Evolutionary conservation across 2,329 filamentous ascomycete genomes (phyloP).

Genomic region (Stagonosporopsis rhizophila): DNA sequence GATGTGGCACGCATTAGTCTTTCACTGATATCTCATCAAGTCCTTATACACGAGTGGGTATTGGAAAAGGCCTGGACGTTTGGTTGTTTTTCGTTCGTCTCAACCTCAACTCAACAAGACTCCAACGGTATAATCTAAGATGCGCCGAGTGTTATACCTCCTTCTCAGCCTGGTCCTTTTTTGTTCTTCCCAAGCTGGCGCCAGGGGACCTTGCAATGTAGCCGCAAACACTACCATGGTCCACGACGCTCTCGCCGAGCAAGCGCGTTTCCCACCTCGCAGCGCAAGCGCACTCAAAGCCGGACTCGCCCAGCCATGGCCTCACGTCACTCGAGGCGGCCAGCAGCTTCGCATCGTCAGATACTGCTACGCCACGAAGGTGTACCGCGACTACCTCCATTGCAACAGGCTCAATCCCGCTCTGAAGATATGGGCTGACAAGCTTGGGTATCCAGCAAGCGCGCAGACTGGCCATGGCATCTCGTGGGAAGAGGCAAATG

Average conservation of each 20-base stretch:
- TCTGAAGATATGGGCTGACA: neutral
- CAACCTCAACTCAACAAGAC: too few relatives aligned
- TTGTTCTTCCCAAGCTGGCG: neutral
- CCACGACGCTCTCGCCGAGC: neutral
- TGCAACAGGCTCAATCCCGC: neutral
- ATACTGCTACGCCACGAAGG: conserved; percentile 1
- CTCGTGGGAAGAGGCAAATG: neutral
- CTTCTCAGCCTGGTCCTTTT: neutral
- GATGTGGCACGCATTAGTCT: too few relatives aligned
- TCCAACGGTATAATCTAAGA: neutral
- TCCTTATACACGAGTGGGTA: too few relatives aligned
- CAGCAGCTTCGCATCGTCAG: neutral
- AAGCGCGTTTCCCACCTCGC: neutral
- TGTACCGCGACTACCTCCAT: neutral
- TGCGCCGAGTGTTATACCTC: neutral
- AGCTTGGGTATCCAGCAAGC: neutral
- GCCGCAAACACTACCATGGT: neutral
- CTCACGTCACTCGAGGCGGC: neutral
- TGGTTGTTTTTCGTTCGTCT: too few relatives aligned
- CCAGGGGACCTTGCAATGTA: neutral
- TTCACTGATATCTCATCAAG: too few relatives aligned
- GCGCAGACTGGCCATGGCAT: neutral
- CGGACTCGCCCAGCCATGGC: neutral
- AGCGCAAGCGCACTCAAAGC: neutral
- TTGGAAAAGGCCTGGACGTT: too few relatives aligned